Conservation (phyloP, 768 basidiomycete species). For the Galerina sulciceps region DNA sequence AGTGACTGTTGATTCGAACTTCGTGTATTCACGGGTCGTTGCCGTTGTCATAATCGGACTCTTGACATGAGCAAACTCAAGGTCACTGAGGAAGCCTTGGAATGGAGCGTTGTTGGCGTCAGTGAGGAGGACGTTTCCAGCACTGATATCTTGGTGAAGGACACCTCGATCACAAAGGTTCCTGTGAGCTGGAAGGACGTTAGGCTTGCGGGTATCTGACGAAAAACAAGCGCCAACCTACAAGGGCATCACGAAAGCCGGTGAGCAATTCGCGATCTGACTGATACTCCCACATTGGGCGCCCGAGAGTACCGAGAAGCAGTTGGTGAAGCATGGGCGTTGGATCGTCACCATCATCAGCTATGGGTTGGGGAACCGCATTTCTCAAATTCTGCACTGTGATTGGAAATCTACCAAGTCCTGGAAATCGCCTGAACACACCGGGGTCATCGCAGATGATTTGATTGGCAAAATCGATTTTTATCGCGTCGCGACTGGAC, state of each 20-base stretch:
- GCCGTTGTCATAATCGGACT: no score
- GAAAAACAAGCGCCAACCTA: neutral
- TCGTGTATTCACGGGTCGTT: neutral
- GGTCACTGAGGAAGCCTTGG: neutral
- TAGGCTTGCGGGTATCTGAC: neutral
- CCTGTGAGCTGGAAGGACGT: neutral
- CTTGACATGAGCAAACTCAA: neutral
- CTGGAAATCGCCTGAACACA: neutral
- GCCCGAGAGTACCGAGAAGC: neutral
- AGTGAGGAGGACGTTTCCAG: neutral
- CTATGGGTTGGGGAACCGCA: neutral
- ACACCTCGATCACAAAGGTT: neutral
- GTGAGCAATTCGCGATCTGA: neutral
- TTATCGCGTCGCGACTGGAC: no score
- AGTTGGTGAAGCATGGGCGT: neutral
- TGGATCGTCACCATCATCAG: neutral
- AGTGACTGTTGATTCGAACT: neutral
- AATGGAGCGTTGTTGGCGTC: neutral
- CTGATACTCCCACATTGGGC: neutral
- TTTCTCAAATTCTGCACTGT: neutral
- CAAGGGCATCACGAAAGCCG: neutral
- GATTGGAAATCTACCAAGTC: neutral
- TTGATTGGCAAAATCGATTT: no score
- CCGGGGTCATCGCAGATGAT: no score
- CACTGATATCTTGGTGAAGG: neutral